phyloP scores from a whole-genome alignment of 2,329 filamentous ascomycete genomes.

The Bretziella fagacearum region DNA sequence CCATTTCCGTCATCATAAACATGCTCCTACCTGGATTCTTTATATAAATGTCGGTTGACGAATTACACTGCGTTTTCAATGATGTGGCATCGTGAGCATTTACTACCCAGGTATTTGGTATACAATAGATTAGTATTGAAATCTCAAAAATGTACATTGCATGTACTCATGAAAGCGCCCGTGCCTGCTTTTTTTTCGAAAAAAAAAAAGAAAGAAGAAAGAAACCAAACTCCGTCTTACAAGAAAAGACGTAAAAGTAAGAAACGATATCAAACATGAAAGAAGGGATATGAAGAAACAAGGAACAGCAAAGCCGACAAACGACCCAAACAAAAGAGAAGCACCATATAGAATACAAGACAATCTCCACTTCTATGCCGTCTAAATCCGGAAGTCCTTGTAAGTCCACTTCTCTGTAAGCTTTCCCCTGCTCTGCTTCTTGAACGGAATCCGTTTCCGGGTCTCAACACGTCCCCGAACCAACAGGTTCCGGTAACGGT shows the following conservation, averaged over 20 bases:
- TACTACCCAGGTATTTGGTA: too few species aligned
- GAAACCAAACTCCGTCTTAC: conserved; percentile 9
- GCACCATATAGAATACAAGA: not conserved
- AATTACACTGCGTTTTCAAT: too few species aligned
- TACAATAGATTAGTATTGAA: too few species aligned
- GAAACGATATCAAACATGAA: conserved; percentile 2
- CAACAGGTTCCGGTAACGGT: conserved; percentile 77
- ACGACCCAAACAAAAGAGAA: conserved; percentile 3
- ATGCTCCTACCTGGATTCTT: too few species aligned
- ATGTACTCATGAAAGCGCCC: conserved; percentile 8
- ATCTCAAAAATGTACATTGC: conserved; percentile 3
- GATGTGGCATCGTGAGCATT: too few species aligned
- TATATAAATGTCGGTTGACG: too few species aligned
- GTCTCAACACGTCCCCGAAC: conserved; percentile 80
- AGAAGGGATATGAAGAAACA: conserved; percentile 4
- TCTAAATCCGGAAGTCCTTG: conserved; percentile 57
- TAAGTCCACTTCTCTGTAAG: conserved; percentile 92
- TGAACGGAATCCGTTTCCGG: conserved; percentile 60
- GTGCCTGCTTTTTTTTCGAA: conserved; percentile 13
- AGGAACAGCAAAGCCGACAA: conserved; percentile 5
- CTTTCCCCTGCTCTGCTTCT: conserved; percentile 65
- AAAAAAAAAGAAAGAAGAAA: too few species aligned
- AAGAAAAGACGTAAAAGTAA: conserved; percentile 6
- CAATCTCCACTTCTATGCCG: not conserved
- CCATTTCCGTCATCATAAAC: too few species aligned